Evolutionary conservation across 345 rosid species (phyloP).

Genomic region (Gossypium anomalum): DNA sequence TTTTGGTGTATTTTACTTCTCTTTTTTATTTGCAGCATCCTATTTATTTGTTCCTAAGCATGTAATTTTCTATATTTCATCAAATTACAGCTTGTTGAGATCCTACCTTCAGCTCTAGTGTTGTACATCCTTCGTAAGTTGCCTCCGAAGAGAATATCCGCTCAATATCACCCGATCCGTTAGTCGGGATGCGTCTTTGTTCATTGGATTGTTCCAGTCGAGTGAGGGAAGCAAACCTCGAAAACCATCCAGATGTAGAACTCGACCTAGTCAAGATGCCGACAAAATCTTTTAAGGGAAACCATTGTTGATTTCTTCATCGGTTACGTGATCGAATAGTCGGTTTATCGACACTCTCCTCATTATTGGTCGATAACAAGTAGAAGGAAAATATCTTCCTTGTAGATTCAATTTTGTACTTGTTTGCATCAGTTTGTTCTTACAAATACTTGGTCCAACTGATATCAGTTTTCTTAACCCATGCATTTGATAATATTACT

Average conservation of each 20-base stretch:
- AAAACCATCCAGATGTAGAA: constrained; percentile 15
- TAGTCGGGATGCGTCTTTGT: constrained; percentile 24
- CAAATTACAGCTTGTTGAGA: constrained; percentile 77
- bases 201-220: neutral
- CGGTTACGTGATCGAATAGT: constrained; percentile 1
- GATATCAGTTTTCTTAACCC: neutral
- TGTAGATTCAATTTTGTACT: neutral
- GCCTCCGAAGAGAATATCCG: constrained; percentile 91
- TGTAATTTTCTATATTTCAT: neutral
- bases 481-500: too few relatives aligned
- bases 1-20: too few relatives aligned
- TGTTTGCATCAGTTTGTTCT: neutral
- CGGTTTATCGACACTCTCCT: neutral
- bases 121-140: constrained; percentile 84
- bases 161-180: constrained; percentile 88
- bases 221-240: constrained; percentile 21
- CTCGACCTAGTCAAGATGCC: constrained; percentile 25
- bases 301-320: constrained; percentile 17
- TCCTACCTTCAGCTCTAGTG: constrained; percentile 91
- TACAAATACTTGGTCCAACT: neutral
- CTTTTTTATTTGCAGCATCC: neutral
- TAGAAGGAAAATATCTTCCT: neutral
- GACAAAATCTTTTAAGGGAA: constrained; percentile 17
- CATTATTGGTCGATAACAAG: neutral
- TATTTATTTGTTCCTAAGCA: neutral